Conservation (phyloP, 768 basidiomycete genomes). For the Hebeloma cylindrosporum region DNA sequence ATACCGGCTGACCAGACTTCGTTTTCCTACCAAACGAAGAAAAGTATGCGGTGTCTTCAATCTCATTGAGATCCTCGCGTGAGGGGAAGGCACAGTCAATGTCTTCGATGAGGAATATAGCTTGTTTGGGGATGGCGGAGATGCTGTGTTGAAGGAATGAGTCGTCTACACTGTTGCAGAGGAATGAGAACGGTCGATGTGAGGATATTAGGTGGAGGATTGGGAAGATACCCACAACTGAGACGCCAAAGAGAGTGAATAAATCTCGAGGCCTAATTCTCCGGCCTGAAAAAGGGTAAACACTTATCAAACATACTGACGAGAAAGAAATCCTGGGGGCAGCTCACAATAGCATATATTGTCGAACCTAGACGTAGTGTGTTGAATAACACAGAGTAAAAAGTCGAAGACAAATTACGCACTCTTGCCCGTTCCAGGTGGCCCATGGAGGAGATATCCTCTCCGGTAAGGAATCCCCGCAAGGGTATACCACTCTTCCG, state of each 20-base stretch:
- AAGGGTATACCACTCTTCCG: constrained; percentile 55
- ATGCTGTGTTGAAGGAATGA: constrained; percentile 45
- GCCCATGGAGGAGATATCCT: constrained; percentile 57
- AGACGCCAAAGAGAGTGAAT: constrained; percentile 54
- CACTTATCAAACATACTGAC: background rate
- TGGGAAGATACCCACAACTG: constrained; percentile 34
- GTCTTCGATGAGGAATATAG: constrained; percentile 59
- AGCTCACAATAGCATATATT: constrained; percentile 48
- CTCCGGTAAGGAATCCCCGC: constrained; percentile 58
- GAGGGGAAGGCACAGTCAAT: constrained; percentile 61
- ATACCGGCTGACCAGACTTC: constrained; percentile 19
- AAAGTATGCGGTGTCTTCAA: background rate
- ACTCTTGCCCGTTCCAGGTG: constrained; percentile 63
- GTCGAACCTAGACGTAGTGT: constrained; percentile 43
- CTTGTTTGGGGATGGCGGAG: constrained; percentile 47
- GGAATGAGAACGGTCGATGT: constrained; percentile 8
- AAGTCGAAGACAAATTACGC: constrained; percentile 16
- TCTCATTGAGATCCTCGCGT: constrained; percentile 35
- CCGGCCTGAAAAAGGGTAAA: constrained; percentile 35
- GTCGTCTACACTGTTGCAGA: constrained; percentile 46
- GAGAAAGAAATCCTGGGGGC: background rate
- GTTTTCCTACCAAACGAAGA: constrained; percentile 9
- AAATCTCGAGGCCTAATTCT: constrained; percentile 84
- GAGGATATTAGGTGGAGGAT: background rate
- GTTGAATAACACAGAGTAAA: constrained; percentile 26